Base-by-base conservation (phyloP, 2,329 filamentous ascomycete genomes). In the Fonsecaea multimorphosa region DNA sequence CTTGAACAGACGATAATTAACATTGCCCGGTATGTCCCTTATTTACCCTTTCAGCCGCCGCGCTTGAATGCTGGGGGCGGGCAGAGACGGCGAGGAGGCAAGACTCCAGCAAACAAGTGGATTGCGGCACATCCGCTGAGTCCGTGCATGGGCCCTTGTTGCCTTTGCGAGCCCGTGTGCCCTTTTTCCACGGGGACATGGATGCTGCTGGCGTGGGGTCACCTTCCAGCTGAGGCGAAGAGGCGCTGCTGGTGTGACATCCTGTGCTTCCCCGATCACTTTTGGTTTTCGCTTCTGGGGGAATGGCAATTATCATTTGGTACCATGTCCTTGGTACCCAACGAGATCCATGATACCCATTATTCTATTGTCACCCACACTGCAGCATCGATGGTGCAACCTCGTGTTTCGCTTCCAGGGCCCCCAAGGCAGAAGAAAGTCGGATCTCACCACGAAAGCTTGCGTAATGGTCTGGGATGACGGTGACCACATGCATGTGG, bases 221-320 rank as follows among this genome's bases (percentile, higher is more conserved):
- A 22, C 8, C 44, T 9, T 49, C 19, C 44, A 49, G 44, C 19
- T 49, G 44, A 49, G 44, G 19, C 44, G 7, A 46, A n/a, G 44
- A 24, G 44, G 19, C 44, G n/a, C 11, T 46, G 40, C 1, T 12
- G 44, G 44, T 49, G 44, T 49, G 19, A 46, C 40, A 9, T 49
- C 44, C 24, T 16, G n/a, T 24, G 44, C 27, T 31, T 34, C 38
- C 40, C 27, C 29, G 38, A 19, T 14, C n/a, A 2, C 40, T 31
- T 44, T 49, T 58, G 56, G 5, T 58, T 49, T 58, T 58, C 56
- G 56, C 56, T 58, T 58, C 32, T 19, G n/a, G 24, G 29, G 22
- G 38, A 49, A 24, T 58, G 27, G 56, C 56, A 49, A 36, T 14
- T 38, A 24, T 49, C 40, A 44, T 31, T 58, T 44, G 19, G 40